Evolutionary conservation across 2,329 filamentous ascomycete genomes (phyloP), one percentile per base, ranked within the genome.

Genomic region (Atkinsonella hypoxylon): DNA sequence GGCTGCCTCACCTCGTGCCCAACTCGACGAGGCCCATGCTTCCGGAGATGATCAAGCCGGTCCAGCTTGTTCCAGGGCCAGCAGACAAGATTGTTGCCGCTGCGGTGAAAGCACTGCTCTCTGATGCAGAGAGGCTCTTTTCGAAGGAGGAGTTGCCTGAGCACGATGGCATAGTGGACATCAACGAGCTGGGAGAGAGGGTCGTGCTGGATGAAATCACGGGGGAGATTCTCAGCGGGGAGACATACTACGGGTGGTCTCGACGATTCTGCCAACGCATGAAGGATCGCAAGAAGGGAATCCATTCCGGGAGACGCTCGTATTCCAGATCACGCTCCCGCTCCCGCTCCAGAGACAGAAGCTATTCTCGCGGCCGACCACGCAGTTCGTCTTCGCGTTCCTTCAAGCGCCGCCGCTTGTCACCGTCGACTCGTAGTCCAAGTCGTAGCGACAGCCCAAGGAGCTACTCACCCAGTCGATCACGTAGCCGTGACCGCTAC

Each of bases 191-290:
- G 52, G 89, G 88, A 11, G 84, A 93, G 62, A 68, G 76, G 15
- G 71, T 88, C 48, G 69, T 82, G 17, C 64, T 79, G 2, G 81
- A 89, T 57, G 79, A 83, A 56, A 69, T 79, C n/a, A 84, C 79
- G 0, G 82, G 82, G 0, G 79, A 85, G 2, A 68, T 83, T 2
- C 63, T 82, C 7, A 73, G 75, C 7, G 83, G 82, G 1, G 82
- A 87, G 55, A 87, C 85, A 1, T 94, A 94, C 64, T 94, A 94
- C 62, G 89, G 89, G 54, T 95, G 89, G 89, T 91, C 88, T 5
- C 77, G 79, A 39, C 72, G 73, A 1, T 93, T 95, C 58, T 94
- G 87, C 62, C 75, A 87, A 57, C 86, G 85, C 61, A 93, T 93
- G 85, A 88, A 84, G 66, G 69, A 73, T 47, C 72, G 77, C 38